Conservation (phyloP, 192 early-diverging fungal species). For the Dissophora ornata region DNA sequence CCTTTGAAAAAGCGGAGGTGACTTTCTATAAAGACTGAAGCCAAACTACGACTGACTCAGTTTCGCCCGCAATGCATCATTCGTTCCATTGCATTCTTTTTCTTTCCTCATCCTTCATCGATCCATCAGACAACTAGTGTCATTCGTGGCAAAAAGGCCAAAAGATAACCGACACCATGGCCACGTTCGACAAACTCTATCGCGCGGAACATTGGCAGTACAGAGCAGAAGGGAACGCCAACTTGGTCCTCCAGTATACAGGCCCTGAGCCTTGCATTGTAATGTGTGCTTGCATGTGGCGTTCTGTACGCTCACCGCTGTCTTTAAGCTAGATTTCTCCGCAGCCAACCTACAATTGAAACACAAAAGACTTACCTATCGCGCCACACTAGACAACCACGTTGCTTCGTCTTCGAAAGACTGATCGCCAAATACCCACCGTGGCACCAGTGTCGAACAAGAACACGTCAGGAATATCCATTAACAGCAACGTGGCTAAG, state of each 20-base stretch:
- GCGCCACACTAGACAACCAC: slow-evolving; percentile 36
- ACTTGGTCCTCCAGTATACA: slow-evolving; percentile 69
- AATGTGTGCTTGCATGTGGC: not conserved
- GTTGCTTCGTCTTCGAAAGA: slow-evolving; percentile 56
- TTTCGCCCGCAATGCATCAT: no score
- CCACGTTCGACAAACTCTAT: slow-evolving; percentile 45
- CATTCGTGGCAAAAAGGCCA: not conserved
- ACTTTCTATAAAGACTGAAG: no score
- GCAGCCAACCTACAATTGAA: no score
- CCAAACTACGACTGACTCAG: no score
- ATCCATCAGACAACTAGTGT: no score
- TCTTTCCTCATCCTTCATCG: no score
- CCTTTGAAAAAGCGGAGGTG: no score
- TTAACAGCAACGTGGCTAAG: not conserved
- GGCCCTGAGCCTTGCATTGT: slow-evolving; percentile 57
- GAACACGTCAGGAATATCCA: not conserved
- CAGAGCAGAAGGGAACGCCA: slow-evolving; percentile 80
- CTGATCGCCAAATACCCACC: slow-evolving; percentile 6
- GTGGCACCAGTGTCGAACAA: not conserved
- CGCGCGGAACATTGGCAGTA: slow-evolving; percentile 68
- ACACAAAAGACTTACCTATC: slow-evolving; percentile 47
- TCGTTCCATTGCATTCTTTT: no score
- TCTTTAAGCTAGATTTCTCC: no score
- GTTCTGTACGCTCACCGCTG: no score
- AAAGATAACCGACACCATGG: slow-evolving; percentile 7